These are phyloP conservation scores for Amphichorda felina DNA, from an alignment of 2,329 filamentous ascomycete species.

Conservation along the genomic window DNA sequence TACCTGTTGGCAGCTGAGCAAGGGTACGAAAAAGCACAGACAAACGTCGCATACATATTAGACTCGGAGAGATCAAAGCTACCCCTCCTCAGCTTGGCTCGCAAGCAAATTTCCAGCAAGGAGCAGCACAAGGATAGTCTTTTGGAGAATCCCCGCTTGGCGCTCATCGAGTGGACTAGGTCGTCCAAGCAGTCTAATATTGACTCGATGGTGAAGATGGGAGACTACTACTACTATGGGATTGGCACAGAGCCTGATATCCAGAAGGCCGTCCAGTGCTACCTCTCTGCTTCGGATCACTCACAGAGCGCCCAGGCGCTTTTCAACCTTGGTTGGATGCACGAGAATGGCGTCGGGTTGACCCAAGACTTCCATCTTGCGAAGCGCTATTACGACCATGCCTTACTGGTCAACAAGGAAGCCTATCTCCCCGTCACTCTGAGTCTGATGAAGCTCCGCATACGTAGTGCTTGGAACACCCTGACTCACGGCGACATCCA, in stretches of 20 bases:
- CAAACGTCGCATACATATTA: slow-evolving; percentile 79
- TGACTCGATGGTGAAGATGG: slow-evolving; percentile 94
- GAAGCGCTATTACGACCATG: slow-evolving; percentile 90
- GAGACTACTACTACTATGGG: slow-evolving; percentile 87
- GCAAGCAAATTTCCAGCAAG: slow-evolving; percentile 20
- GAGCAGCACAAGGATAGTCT: slow-evolving; percentile 14
- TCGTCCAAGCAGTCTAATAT: slow-evolving; percentile 89
- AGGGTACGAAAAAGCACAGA: slow-evolving; percentile 80
- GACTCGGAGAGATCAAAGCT: slow-evolving; percentile 53
- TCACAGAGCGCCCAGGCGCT: slow-evolving; percentile 88
- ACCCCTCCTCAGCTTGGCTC: slow-evolving; percentile 28
- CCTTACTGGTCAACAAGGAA: slow-evolving; percentile 81
- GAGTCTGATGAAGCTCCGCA: slow-evolving; percentile 72
- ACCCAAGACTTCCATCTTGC: slow-evolving; percentile 95
- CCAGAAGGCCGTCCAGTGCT: slow-evolving; percentile 86
- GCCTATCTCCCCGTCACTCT: slow-evolving; percentile 89
- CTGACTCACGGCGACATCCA: slow-evolving; percentile 85
- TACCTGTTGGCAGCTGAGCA: slow-evolving; percentile 87
- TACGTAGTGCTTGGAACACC: slow-evolving; percentile 88
- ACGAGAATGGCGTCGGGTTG: slow-evolving; percentile 88
- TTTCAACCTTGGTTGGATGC: slow-evolving; percentile 98
- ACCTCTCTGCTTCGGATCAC: slow-evolving; percentile 82
- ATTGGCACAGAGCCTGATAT: slow-evolving; percentile 60
- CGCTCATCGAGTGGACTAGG: slow-evolving; percentile 88
- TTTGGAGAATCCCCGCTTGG: slow-evolving; percentile 46